These are phyloP conservation scores for Neonectria coccinea DNA, from an alignment of 2,329 filamentous ascomycete species.

Conservation along the genomic window DNA sequence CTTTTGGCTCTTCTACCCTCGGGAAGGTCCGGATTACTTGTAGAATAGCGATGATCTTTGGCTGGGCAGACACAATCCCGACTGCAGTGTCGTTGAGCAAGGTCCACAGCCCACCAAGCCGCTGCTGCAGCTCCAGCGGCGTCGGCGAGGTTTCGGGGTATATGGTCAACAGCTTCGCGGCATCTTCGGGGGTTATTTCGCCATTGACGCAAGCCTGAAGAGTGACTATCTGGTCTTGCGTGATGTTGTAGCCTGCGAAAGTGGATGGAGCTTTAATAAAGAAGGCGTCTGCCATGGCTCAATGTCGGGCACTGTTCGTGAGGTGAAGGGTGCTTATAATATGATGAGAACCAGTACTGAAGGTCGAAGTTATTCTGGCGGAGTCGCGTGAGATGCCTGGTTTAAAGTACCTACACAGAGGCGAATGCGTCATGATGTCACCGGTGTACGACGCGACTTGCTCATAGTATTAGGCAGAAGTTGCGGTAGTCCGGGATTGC, in stretches of 20 bases:
- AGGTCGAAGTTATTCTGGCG: no score
- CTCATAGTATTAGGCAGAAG: no score
- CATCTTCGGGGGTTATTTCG: neutral
- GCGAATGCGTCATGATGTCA: neutral
- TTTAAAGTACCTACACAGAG: no score
- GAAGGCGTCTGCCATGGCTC: constrained; percentile 11
- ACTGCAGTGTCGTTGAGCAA: constrained; percentile 23
- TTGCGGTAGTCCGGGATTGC: no score
- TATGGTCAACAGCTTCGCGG: neutral
- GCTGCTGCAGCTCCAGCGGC: constrained; percentile 26
- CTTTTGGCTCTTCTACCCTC: constrained; percentile 6
- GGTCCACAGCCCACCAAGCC: constrained; percentile 23
- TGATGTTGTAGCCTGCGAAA: constrained; percentile 8
- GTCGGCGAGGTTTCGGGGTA: constrained; percentile 10
- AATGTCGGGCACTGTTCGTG: no score
- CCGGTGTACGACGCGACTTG: neutral
- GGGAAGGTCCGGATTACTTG: constrained; percentile 13
- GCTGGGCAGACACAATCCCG: constrained; percentile 6
- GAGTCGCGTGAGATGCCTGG: no score
- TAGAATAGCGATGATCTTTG: constrained; percentile 18
- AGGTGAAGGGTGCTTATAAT: no score
- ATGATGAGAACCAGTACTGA: no score
- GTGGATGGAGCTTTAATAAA: neutral
- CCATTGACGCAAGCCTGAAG: constrained; percentile 22
- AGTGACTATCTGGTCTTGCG: constrained; percentile 1